Base-by-base conservation (phyloP, 441 rosid genomes). In the Croton setiger region DNA sequence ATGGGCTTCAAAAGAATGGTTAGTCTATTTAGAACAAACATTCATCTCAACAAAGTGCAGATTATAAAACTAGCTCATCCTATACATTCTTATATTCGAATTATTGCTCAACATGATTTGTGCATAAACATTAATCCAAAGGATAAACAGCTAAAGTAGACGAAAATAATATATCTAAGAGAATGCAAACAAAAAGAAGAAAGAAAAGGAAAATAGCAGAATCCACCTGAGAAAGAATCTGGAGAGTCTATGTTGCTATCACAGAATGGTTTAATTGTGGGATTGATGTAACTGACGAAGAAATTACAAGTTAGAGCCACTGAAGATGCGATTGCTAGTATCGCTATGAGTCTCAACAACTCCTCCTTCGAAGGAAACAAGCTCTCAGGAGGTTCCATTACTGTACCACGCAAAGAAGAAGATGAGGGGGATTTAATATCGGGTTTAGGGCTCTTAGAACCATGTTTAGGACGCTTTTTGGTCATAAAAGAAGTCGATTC, bases 341-440 rank as follows among this genome's bases (percentile, higher is more conserved):
- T 88, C 0, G 78, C 73, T 3, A 89, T 14, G 35, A 91, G 83
- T 60, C 81, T 83, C 66, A 72, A 71, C 39, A 85, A 70, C 72
- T 91, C 97, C 45, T 75, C 84, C 66, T 78, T 84, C 4, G 95
- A 85, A 48, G 98, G 98, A 74, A 91, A 80, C 63, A 91, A 71
- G 60, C 64, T 74, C 51, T 72, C 75, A 1, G 98, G 85, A n/a
- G 96, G 95, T 62, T 88, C 96, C 75, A 75, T 69, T 3, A 82
- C 31, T 53, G 84, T 67, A 49, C 4, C 72, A 11, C 55, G 52
- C 20, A 80, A 53, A 52, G 74, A 66, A 39, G 79, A 69, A 53
- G 65, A n/a, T 23, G 27, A 43, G 20, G 1, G 39, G 31, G 67
- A 9, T 43, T 54, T 37, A 23, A 20, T 4, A 3, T 54, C 58